A percentile compares a stretch with the other conserved stretches of the same genome.
Conservation (phyloP, 2,329 filamentous ascomycete species). For the Aspergillus quadricinctus region DNA sequence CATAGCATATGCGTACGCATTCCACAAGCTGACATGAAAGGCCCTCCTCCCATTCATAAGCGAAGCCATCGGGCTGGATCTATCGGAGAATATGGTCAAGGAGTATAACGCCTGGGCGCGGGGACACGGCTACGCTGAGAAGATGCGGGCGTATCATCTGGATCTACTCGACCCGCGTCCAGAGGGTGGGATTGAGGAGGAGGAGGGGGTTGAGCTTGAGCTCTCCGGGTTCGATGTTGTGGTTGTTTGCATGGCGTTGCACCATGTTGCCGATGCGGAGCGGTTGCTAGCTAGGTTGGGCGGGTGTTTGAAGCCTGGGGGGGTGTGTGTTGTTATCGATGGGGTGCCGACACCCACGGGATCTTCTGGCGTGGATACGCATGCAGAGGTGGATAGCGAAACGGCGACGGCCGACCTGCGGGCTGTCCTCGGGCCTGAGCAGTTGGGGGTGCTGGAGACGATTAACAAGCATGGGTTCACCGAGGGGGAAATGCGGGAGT, state of each 20-base stretch:
- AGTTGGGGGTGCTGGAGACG: neutral
- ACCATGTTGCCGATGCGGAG: neutral
- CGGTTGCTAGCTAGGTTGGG: neutral
- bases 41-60: neutral
- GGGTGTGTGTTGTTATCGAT: neutral
- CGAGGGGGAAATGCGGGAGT: neutral
- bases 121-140: neutral
- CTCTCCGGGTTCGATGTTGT: neutral
- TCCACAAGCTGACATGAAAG: neutral
- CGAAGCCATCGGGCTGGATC: neutral
- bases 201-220: too few species aligned
- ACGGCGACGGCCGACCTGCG: neutral
- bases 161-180: neutral
- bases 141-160: neutral
- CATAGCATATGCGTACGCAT: too few species aligned
- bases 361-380: neutral
- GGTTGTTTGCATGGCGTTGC: neutral
- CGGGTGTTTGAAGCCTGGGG: neutral
- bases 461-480: neutral
- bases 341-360: neutral
- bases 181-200: too few species aligned
- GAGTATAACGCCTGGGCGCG: neutral
- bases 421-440: neutral
- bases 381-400: too few species aligned
- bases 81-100: neutral